Conservation (phyloP, 2,329 filamentous ascomycete species). For the Epichloe elymi region DNA sequence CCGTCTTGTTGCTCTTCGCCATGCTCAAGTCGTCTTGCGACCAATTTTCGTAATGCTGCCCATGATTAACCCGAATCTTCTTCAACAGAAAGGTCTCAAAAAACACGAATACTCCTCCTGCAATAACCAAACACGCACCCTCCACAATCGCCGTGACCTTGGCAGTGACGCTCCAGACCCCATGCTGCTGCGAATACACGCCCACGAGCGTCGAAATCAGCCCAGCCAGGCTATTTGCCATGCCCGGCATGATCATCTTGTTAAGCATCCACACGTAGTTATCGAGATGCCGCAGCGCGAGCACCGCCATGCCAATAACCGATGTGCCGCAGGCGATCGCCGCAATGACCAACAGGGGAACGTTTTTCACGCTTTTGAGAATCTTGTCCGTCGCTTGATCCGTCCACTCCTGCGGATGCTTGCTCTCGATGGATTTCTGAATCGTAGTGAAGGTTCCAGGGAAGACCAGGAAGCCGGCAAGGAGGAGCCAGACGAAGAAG, state of each 20-base stretch:
- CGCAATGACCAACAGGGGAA: slow-evolving; percentile 30
- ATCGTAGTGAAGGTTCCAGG: slow-evolving; percentile 37
- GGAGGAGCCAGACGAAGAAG: slow-evolving; percentile 30
- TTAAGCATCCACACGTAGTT: slow-evolving; percentile 44
- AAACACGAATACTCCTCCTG: slow-evolving; percentile 16
- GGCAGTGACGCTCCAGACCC: slow-evolving; percentile 30
- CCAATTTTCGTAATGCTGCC: slow-evolving; percentile 11
- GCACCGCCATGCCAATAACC: slow-evolving; percentile 22
- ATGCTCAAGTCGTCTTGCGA: not conserved
- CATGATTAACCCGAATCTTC: slow-evolving; percentile 18
- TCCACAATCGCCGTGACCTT: slow-evolving; percentile 23
- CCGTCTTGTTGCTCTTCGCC: not conserved
- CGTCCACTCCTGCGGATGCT: slow-evolving; percentile 7
- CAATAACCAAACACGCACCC: slow-evolving; percentile 15
- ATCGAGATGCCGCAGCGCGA: slow-evolving; percentile 29
- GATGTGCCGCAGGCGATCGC: slow-evolving; percentile 27
- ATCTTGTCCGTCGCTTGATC: slow-evolving; percentile 11
- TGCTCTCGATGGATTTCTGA: slow-evolving; percentile 12
- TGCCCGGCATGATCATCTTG: slow-evolving; percentile 31
- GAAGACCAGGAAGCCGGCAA: slow-evolving; percentile 39
- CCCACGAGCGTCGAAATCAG: slow-evolving; percentile 35
- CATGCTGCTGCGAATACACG: slow-evolving; percentile 33
- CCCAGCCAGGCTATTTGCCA: slow-evolving; percentile 35
- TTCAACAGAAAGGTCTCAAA: slow-evolving; percentile 19
- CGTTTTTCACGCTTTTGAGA: slow-evolving; percentile 16